Evolutionary conservation across 306 rosid species (phyloP), one percentile per base, ranked within the genome.

Genomic region (Pyrus bretschneideri): DNA sequence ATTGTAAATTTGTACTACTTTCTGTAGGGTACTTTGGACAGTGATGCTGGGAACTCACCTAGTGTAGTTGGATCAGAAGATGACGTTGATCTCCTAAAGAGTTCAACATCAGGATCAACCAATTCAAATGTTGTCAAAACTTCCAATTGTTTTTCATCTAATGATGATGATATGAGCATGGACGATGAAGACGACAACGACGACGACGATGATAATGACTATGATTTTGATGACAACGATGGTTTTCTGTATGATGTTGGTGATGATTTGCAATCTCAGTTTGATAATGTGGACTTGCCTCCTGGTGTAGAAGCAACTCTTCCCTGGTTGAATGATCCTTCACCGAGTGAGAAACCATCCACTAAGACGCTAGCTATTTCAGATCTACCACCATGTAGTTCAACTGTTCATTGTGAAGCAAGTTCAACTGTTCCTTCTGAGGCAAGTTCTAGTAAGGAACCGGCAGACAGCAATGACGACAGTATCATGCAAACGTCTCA

Each of bases 251-350:
- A 31, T 55, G 87, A 81, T 72, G 88, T 30, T 18, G 88, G 19
- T 30, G 44, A 89, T 60, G 77, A 83, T 45, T 87, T 91, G 88
- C 90, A 85, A 83, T 81, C 85, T 64, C 91, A 91, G 11, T 89
- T 91, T 85, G 97, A 91, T 83, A 85, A 31, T 67, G 97, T 83
- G 87, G 87, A 91, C 84, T 86, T 89, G 71, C 97, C 97, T 73
- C 82, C 95, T 33, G 97, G 97, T 68, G 93, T 89, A 71, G 97
- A 91, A 83, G 93, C 87, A 40, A 15, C 91, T 60, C 55, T 91
- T 73, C 94, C 97, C 60, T 91, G 93, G 95, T 84, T 91, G 85
- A 85, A 83, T 63, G 88, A 83, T 55, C 72, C 81, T 19, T 55
- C 76, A 71, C 74, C 88, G 66, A 66, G 80, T 70, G 83, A 80